phyloP scores from a whole-genome alignment of 2,329 filamentous ascomycete species.

The Zalaria sp. region DNA sequence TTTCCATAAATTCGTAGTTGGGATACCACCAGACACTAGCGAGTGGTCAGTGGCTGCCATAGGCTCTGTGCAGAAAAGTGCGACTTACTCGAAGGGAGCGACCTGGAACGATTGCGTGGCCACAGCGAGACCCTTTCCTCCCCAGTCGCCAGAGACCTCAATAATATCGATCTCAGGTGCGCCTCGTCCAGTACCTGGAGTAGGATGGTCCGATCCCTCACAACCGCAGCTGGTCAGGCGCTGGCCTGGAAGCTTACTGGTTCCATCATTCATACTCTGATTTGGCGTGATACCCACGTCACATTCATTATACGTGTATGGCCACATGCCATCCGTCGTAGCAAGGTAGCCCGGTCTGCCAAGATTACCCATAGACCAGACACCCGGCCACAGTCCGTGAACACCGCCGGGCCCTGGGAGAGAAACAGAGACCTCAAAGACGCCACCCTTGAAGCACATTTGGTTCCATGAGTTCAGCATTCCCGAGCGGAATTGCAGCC shows the following conservation, averaged over 20 bases:
- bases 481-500: constrained; percentile 32
- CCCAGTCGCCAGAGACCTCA: constrained; percentile 32
- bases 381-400: constrained; percentile 38
- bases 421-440: constrained; percentile 38
- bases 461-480: constrained; percentile 42
- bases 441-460: constrained; percentile 40
- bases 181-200: constrained; percentile 30
- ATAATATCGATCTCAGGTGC: constrained; percentile 36
- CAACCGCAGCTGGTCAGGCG: constrained; percentile 31
- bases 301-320: constrained; percentile 39
- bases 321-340: constrained; percentile 41
- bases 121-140: constrained; percentile 23
- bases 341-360: constrained; percentile 37
- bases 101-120: constrained; percentile 36
- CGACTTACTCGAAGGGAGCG: constrained; percentile 28
- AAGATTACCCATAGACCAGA: constrained; percentile 41
- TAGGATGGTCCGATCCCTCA: constrained; percentile 31
- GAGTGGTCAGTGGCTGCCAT: not conserved
- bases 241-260: constrained; percentile 29
- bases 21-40: constrained; percentile 31
- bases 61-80: not conserved
- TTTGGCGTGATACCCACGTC: constrained; percentile 37
- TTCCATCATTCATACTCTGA: constrained; percentile 29
- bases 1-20: constrained; percentile 37
- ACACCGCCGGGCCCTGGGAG: constrained; percentile 36